Percentiles rank a stretch among this genome's conserved stretches.
Conservation (phyloP, 257 asterid species). For the Anisodus tanguticus region DNA sequence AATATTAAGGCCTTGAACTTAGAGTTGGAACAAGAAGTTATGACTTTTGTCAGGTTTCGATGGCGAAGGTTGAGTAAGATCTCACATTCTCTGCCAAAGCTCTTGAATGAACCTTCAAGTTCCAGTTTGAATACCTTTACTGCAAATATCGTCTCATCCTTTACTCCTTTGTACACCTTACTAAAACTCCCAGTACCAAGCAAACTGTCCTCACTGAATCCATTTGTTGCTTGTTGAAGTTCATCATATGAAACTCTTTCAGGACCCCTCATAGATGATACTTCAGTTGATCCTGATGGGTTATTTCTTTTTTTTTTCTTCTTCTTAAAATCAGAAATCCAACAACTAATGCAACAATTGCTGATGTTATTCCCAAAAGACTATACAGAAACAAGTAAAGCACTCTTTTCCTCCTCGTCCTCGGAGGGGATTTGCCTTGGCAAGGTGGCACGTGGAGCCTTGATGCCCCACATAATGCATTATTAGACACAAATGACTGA, state of each 20-base stretch:
- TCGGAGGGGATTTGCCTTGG: not conserved
- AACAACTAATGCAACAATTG: not conserved
- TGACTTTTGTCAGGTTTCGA: not conserved
- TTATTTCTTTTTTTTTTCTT: not conserved
- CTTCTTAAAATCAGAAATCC: not conserved
- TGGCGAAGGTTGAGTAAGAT: not conserved
- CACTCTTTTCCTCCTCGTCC: not conserved
- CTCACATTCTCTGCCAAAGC: conserved; percentile 25
- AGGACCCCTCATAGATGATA: not conserved
- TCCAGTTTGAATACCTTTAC: conserved; percentile 40
- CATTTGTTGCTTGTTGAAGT: conserved; percentile 24
- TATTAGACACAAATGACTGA: conserved; percentile 35
- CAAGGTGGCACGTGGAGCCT: conserved; percentile 32
- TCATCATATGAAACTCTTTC: conserved; percentile 29
- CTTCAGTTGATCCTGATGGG: not conserved
- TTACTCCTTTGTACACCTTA: conserved; percentile 33
- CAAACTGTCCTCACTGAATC: conserved; percentile 9
- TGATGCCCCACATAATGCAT: conserved; percentile 34
- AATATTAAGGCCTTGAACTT: not conserved
- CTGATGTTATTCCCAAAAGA: not conserved
- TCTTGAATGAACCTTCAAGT: conserved; percentile 29
- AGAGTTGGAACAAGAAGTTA: not conserved
- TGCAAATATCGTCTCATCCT: conserved; percentile 15
- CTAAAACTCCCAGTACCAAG: conserved; percentile 34
- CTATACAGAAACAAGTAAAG: not conserved